Evolutionary conservation across 306 rosid genomes (phyloP).

Genomic region (Trifolium pratense): DNA sequence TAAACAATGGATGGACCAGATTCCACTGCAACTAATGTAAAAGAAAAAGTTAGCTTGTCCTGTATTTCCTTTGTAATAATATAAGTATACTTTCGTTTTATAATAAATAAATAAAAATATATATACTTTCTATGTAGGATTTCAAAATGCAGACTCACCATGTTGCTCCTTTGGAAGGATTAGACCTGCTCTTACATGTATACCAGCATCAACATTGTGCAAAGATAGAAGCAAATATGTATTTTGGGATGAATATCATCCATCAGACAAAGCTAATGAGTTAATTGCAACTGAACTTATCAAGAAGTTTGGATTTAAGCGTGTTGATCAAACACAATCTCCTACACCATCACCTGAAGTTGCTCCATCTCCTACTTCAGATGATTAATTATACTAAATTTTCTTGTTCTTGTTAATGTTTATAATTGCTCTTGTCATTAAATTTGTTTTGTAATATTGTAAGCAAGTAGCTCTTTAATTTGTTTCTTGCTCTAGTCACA

Average conservation of each 20-base stretch:
- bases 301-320: conserved; percentile 64
- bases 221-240: conserved; percentile 89
- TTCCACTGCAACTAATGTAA: too few relatives aligned
- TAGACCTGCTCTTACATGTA: conserved; percentile 83
- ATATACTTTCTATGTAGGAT: conserved; percentile 51
- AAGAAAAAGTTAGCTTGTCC: too few relatives aligned
- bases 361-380: conserved; percentile 55
- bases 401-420: conserved; percentile 14
- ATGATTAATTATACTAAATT: conserved; percentile 25
- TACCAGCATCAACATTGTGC: conserved; percentile 80
- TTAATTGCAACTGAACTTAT: conserved; percentile 78
- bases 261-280: conserved; percentile 78
- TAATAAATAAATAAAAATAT: too few relatives aligned
- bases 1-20: too few relatives aligned
- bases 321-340: conserved; percentile 38
- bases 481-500: neutral
- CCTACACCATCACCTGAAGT: conserved; percentile 40
- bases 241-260: conserved; percentile 99
- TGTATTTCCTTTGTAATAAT: too few relatives aligned
- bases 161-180: conserved; percentile 90
- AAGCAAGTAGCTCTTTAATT: neutral
- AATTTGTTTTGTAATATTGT: conserved; percentile 15
- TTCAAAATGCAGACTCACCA: conserved; percentile 73
- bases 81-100: too few relatives aligned
- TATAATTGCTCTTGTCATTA: neutral